Base-by-base conservation (phyloP, 352 stramenopile species). In the Pythium brachiatum region DNA sequence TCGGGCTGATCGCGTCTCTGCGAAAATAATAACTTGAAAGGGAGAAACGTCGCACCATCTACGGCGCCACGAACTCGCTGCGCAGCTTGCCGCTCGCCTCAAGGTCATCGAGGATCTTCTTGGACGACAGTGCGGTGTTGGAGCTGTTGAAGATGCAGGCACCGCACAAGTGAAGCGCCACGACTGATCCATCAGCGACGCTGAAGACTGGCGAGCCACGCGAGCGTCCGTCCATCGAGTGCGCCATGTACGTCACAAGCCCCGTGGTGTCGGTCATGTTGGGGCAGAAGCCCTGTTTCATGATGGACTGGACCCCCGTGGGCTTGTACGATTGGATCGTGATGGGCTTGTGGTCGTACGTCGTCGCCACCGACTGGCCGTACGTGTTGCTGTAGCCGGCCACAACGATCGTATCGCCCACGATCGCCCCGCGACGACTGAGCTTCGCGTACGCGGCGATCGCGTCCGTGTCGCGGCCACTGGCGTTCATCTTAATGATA, bases 91-190 rank as follows among this genome's bases (percentile, higher is more conserved):
- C 51, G 7, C 50, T 27, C 9, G 23, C 38, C 9, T 34, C 61
- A 23, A 63, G 57, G n/a, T 63, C 57, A 11, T 56, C 57, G 34
- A 57, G 3, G 46, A 63, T 63, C 15, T 15, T 27, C 18, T 63
- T n/a, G 57, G 29, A 50, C 46, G 31, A n/a, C 32, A 63, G 46
- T 3, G 31, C 57, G 18, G 23, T 63, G 57, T 56, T 63, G 9
- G 32, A 11, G 31, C 9, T 38, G 32, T 39, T 21, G 31, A 36
- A 8, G 23, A 18, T 27, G 46, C 57, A 63, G 2, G 31, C 44
- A 27, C 57, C 57, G 46, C 57, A 63, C 44, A 63, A 16, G 18
- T 57, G 57, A 8, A 63, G 31, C 5, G 46, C 57, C 18, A 57
- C 46, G 31, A 63, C 18, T 0, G 21, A 8, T 13, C 57, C 44